Evolutionary conservation across 495 filamentous ascomycete species (phyloP).

Genomic region (Penicillium taxi): DNA sequence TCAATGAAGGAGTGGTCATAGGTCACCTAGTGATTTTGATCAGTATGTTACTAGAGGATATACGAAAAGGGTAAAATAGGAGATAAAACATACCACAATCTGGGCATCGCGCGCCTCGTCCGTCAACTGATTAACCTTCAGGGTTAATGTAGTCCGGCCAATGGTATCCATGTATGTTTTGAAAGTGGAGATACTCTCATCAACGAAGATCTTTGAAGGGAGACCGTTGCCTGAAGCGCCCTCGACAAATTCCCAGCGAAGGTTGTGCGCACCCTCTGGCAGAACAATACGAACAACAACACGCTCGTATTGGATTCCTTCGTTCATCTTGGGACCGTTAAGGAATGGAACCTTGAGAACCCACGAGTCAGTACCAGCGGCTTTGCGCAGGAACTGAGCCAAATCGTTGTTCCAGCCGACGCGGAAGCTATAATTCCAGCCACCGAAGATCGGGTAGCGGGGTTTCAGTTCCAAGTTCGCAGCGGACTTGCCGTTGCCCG

Average conservation of each 20-base stretch:
- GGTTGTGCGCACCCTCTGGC: slow-evolving; percentile 86
- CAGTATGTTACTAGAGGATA: slow-evolving; percentile 2
- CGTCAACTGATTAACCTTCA: slow-evolving; percentile 76
- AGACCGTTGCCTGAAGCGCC: slow-evolving; percentile 32
- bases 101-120: slow-evolving; percentile 79
- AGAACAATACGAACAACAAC: slow-evolving; percentile 74
- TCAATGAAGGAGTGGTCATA: slow-evolving; percentile 77
- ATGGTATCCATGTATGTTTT: slow-evolving; percentile 91
- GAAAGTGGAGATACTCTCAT: slow-evolving; percentile 52
- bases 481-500: slow-evolving; percentile 59
- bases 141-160: slow-evolving; percentile 73
- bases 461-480: slow-evolving; percentile 84
- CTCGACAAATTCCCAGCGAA: slow-evolving; percentile 37
- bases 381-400: slow-evolving; percentile 60
- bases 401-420: slow-evolving; percentile 91
- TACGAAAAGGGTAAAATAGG: not conserved
- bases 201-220: slow-evolving; percentile 25
- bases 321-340: slow-evolving; percentile 76
- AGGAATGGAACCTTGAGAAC: slow-evolving; percentile 95
- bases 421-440: slow-evolving; percentile 95
- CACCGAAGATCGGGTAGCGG: slow-evolving; percentile 86
- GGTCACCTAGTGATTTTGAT: slow-evolving; percentile 44
- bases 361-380: slow-evolving; percentile 52
- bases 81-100: slow-evolving; percentile 50
- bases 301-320: slow-evolving; percentile 79